Evolutionary conservation across 305 asterid genomes (phyloP).

Genomic region (Solanum chacoense): DNA sequence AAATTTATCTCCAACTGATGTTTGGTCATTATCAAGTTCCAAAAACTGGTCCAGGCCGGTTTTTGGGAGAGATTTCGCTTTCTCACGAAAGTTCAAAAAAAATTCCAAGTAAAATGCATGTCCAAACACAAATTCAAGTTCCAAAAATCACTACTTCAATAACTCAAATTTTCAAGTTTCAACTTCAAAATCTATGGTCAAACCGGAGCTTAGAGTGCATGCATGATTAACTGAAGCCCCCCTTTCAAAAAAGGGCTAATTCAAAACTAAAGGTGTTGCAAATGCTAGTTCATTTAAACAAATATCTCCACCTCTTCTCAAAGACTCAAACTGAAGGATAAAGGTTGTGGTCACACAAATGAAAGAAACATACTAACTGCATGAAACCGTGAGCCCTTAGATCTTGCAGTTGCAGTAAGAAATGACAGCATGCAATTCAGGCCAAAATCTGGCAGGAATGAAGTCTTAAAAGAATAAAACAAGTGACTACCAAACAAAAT

Average conservation of each 20-base stretch:
- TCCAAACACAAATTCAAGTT: not conserved
- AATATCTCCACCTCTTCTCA: not conserved
- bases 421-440: not conserved
- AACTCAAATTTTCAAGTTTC: not conserved
- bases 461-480: not conserved
- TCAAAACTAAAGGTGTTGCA: not conserved
- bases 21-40: not conserved
- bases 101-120: not conserved
- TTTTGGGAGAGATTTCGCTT: not conserved
- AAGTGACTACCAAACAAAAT: not conserved
- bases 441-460: not conserved
- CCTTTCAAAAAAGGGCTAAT: not conserved
- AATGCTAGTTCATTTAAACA: not conserved
- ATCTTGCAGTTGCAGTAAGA: not conserved
- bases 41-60: not conserved
- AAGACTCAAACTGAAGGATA: not conserved
- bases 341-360: not conserved
- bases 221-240: not conserved
- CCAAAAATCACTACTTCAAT: not conserved
- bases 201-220: not conserved
- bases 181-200: not conserved
- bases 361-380: not conserved
- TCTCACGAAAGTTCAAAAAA: not conserved
- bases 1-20: not conserved
- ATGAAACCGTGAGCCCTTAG: not conserved